Conservation (phyloP, 1,284 basidiomycete species). For the Fomitopsis schrenkii region DNA sequence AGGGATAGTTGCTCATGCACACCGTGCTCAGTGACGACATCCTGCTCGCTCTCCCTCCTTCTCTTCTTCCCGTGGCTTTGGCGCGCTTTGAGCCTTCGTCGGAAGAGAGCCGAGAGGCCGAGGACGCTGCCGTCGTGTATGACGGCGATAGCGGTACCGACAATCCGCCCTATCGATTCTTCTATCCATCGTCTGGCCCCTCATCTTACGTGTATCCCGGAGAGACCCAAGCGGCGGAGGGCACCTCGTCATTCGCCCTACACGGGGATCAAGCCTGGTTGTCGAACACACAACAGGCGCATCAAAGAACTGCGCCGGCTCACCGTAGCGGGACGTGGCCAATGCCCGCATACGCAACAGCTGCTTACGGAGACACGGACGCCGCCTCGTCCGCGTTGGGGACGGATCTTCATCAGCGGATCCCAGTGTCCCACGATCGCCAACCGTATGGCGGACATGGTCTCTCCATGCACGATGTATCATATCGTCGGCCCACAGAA, state of each 20-base stretch:
- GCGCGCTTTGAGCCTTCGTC: not conserved
- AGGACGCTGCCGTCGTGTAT: not conserved
- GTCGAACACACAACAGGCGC: not conserved
- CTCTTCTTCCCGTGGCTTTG: not conserved
- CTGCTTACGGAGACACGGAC: not conserved
- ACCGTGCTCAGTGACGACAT: slow-evolving; percentile 16
- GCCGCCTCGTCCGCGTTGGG: not conserved
- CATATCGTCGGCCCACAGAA: not conserved
- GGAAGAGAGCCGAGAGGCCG: not conserved
- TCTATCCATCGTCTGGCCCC: slow-evolving; percentile 3
- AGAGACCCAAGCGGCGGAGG: not conserved
- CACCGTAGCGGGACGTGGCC: not conserved
- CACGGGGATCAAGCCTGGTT: not conserved
- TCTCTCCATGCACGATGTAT: no score
- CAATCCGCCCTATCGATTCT: slow-evolving; percentile 1
- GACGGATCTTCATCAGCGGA: not conserved
- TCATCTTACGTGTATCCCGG: not conserved
- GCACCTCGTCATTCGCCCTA: not conserved
- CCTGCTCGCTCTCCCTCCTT: slow-evolving; percentile 17
- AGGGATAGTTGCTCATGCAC: not conserved
- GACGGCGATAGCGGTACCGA: not conserved
- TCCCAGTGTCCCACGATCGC: not conserved
- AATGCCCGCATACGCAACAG: not conserved
- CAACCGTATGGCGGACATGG: not conserved
- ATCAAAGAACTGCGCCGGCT: not conserved